Base-by-base conservation (phyloP, 768 basidiomycete genomes). In the Leccinum variicolor region DNA sequence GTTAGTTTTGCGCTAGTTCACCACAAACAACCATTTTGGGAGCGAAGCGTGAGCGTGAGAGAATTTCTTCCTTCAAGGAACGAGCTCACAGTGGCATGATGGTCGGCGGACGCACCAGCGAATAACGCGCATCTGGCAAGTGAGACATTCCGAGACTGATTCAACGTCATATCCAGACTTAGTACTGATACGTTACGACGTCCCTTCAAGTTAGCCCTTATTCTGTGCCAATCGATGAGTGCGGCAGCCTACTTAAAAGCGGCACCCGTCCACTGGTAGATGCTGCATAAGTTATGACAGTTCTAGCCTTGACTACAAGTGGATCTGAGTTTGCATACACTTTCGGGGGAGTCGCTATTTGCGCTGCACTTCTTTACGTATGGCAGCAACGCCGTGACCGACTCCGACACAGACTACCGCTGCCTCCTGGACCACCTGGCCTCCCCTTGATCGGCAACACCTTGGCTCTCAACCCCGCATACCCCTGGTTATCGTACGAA, bases 361-460 rank as follows among this genome's bases (percentile, higher is more conserved):
- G 52, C 14, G n/a, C 39, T 3, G 54, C 39, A 14, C 17, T 60
- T 6, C 36, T 28, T 13, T 19, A 67, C 6, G 48, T 11, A 4
- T 72, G 69, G 70, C 50, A 63, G 45, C 39, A 55, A 25, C 50
- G 34, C 39, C 31, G 13, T 13, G 11, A 13, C 26, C 57, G 52
- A 26, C 50, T 41, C 45, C 56, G 63, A 36, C 36, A 49, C 7
- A 65, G 66, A 4, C 52, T 65, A 49, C 67, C 76, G 8, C 73
- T 82, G 15, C 79, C 79, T 33, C 80, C 79, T 17, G 84, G 84
- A 14, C 84, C 84, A 0, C 76, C 70, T 53, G 79, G 79, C 45
- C 70, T 84, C 39, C 73, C 72, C 2, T 52, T 74, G 25, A 31
- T 72, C 4, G 73, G 72, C 2, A 68, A 56, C 43, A 14, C 56